Evolutionary conservation across 129 eudicot species (phyloP).

Genomic region (Glebionis coronaria): DNA sequence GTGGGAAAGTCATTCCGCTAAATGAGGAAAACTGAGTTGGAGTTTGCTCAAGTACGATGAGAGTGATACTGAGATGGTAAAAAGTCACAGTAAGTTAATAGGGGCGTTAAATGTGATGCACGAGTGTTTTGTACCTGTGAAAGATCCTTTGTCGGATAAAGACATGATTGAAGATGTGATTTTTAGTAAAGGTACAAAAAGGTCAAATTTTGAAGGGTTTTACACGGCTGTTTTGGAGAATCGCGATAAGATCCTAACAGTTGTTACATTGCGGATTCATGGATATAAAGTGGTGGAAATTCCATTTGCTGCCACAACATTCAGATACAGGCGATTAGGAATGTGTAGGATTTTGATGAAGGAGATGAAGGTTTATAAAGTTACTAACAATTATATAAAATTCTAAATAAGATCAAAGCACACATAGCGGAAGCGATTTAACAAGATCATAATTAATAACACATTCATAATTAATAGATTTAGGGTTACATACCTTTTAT

Average conservation of each 20-base stretch:
- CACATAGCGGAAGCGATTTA: no score
- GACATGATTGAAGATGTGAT: no score
- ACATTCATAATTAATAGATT: no score
- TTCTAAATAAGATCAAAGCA: no score
- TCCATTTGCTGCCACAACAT: conserved; percentile 75
- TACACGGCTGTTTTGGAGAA: conserved; percentile 67
- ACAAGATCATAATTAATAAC: no score
- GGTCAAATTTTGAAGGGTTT: no score
- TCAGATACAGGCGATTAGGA: no score
- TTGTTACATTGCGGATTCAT: conserved; percentile 56
- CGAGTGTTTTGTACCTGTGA: conserved; percentile 66
- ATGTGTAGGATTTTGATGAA: conserved; percentile 76
- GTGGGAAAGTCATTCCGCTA: conserved; percentile 39
- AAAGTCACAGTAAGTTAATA: conserved; percentile 42
- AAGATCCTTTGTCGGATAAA: conserved; percentile 52
- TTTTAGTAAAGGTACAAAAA: no score
- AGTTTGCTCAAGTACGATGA: conserved; percentile 47
- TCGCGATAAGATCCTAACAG: conserved; percentile 53
- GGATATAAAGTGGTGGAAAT: conserved; percentile 83
- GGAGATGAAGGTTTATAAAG: no score
- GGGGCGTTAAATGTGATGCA: conserved; percentile 68
- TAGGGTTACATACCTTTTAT: no score
- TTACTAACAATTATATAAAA: no score
- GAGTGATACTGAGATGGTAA: conserved; percentile 20
- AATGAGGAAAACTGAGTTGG: conserved; percentile 53